phyloP scores from a whole-genome alignment of 108 stramenopile genomes.

The Schizochytrium sp. region DNA sequence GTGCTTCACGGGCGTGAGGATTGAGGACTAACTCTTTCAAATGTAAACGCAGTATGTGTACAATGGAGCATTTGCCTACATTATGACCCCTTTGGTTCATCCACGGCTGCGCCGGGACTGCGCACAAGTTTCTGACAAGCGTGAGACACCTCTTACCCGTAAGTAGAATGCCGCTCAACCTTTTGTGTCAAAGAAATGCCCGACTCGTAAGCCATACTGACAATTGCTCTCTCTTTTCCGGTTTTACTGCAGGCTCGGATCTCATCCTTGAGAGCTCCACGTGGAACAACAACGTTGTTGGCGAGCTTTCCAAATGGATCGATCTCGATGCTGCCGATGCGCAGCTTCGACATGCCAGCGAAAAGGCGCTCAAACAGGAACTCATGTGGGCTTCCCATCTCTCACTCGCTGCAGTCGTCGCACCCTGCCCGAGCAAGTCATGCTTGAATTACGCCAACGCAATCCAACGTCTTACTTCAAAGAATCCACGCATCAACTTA shows the following conservation, averaged over 20 bases:
- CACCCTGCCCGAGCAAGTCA: constrained; percentile 14
- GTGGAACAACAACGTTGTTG: neutral
- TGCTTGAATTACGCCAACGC: constrained; percentile 37
- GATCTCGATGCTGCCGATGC: constrained; percentile 29
- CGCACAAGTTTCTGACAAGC: neutral
- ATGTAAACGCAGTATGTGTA: neutral
- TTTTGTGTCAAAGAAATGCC: too few species aligned
- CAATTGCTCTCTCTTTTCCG: too few species aligned
- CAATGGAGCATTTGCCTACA: constrained; percentile 36
- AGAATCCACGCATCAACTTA: constrained; percentile 21
- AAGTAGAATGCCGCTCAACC: constrained; percentile 25
- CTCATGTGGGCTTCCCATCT: constrained; percentile 49
- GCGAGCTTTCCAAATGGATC: constrained; percentile 24
- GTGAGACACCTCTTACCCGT: neutral
- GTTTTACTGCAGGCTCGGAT: neutral
- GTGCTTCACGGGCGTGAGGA: too few species aligned
- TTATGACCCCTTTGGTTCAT: constrained; percentile 38
- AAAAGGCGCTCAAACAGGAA: constrained; percentile 42
- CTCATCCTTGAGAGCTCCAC: neutral
- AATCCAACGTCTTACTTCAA: constrained; percentile 23
- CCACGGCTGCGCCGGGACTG: neutral
- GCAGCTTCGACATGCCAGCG: constrained; percentile 28
- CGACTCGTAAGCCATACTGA: too few species aligned
- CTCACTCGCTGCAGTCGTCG: constrained; percentile 39
- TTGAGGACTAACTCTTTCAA: too few species aligned